Base-by-base conservation (phyloP, 169 alveolate species). In the Plasmodium vivax region DNA sequence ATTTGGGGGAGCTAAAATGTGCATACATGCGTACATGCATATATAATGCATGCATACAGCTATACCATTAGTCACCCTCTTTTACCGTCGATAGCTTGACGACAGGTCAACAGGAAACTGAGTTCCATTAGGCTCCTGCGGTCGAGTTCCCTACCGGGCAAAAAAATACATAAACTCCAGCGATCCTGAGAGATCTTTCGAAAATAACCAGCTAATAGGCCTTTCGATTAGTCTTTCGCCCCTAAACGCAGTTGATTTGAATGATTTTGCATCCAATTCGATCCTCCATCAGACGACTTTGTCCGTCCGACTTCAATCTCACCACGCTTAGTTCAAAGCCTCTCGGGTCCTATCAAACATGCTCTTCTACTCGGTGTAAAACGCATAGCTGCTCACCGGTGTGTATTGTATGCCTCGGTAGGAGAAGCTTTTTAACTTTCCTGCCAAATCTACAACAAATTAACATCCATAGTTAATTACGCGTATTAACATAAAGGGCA, bases 121-220 rank as follows among this genome's bases (percentile, higher is more conserved):
- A 97, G 96, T 96, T 96, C 96, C n/a, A n/a, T n/a, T 77, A 51
- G 93, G 92, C 79, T n/a, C n/a, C n/a, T n/a, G n/a, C n/a, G n/a
- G n/a, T n/a, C n/a, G n/a, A n/a, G n/a, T n/a, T n/a, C n/a, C n/a
- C n/a, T n/a, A n/a, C n/a, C n/a, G n/a, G n/a, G n/a, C n/a, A n/a
- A n/a, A n/a, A n/a, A n/a, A n/a, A n/a, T 62, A 2, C 27, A n/a
- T n/a, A 73, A 74, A 97, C 97, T 96, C 97, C 97, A 96, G 99
- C 98, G 97, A 98, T 98, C 99, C 98, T 98, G 97, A 97, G 98
- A 96, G 98, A 97, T 97, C 97, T 98, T 97, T 98, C 98, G 98
- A 98, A 97, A 98, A 98, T 97, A 97, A 97, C 99, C 98, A 98
- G 99, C 98, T 97, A 97, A 98, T 97, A 97, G 99, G 97, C 97